A percentile compares a stretch with the other conserved stretches of the same genome.
These are phyloP conservation scores for Leccinellum rugosiceps DNA, from an alignment of 768 basidiomycete species.

Conservation along the genomic window DNA sequence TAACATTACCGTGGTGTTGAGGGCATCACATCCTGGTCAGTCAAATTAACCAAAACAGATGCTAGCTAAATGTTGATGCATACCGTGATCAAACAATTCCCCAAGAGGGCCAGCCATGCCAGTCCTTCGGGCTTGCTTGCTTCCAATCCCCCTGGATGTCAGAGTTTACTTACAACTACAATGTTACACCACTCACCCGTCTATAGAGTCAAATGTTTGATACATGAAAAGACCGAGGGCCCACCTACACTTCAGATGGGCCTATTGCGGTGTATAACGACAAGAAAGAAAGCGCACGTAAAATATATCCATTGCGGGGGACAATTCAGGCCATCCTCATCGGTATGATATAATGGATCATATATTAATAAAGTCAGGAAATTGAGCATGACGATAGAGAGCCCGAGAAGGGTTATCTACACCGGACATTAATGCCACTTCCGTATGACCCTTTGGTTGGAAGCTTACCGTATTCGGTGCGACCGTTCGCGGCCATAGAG, in stretches of 20 bases:
- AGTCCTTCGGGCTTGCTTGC: conserved; percentile 93
- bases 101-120: conserved; percentile 98
- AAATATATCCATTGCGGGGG: conserved; percentile 89
- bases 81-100: conserved; percentile 98
- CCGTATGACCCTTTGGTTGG: neutral
- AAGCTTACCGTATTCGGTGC: conserved; percentile 84
- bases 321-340: conserved; percentile 57
- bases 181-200: conserved; percentile 54
- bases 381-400: conserved; percentile 78
- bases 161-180: neutral
- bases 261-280: neutral
- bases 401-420: conserved; percentile 90
- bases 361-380: conserved; percentile 79
- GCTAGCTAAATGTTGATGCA: conserved; percentile 9
- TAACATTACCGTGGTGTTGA: conserved; percentile 82
- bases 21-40: conserved; percentile 74
- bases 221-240: conserved; percentile 86
- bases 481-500: conserved; percentile 76
- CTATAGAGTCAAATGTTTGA: conserved; percentile 85
- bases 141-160: conserved; percentile 25
- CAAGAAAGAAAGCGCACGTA: conserved; percentile 52
- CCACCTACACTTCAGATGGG: conserved; percentile 53
- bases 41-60: neutral
- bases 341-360: conserved; percentile 73
- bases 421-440: neutral